phyloP scores from a whole-genome alignment of 441 rosid species.

The Erodium trifolium region DNA sequence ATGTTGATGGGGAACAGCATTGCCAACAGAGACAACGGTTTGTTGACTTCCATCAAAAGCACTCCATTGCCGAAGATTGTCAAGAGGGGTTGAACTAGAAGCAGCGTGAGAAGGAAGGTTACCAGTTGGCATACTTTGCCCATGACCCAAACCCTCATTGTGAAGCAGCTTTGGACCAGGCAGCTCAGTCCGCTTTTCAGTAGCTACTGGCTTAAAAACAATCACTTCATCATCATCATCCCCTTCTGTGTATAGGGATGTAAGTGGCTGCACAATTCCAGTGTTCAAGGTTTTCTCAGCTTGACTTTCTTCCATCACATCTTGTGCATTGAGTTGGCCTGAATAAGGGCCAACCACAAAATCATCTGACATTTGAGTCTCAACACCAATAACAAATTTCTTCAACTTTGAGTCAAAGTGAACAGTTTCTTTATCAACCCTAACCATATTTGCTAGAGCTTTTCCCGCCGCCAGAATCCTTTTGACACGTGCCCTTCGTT shows the following conservation, averaged over 20 bases:
- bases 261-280: slow-evolving; percentile 29
- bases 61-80: slow-evolving; percentile 33
- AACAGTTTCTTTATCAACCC: slow-evolving; percentile 47
- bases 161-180: slow-evolving; percentile 29
- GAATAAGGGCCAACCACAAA: slow-evolving; percentile 24
- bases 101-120: slow-evolving; percentile 37
- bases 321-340: slow-evolving; percentile 23
- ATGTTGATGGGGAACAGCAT: slow-evolving; percentile 30
- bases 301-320: slow-evolving; percentile 28
- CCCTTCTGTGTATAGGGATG: slow-evolving; percentile 36
- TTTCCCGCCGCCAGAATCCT: slow-evolving; percentile 88
- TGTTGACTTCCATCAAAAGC: slow-evolving; percentile 34
- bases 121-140: slow-evolving; percentile 27
- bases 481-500: slow-evolving; percentile 52
- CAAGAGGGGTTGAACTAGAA: slow-evolving; percentile 32
- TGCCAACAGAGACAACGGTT: slow-evolving; percentile 34
- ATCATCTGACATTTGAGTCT: slow-evolving; percentile 36
- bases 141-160: slow-evolving; percentile 40
- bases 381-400: slow-evolving; percentile 65
- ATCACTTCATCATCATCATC: slow-evolving; percentile 93
- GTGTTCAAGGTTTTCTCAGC: slow-evolving; percentile 22
- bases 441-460: slow-evolving; percentile 51
- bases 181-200: slow-evolving; percentile 49
- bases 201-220: slow-evolving; percentile 72
- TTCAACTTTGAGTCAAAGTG: slow-evolving; percentile 62